phyloP scores from a whole-genome alignment of 139 green algal genomes.

The Chlorella ohadii region DNA sequence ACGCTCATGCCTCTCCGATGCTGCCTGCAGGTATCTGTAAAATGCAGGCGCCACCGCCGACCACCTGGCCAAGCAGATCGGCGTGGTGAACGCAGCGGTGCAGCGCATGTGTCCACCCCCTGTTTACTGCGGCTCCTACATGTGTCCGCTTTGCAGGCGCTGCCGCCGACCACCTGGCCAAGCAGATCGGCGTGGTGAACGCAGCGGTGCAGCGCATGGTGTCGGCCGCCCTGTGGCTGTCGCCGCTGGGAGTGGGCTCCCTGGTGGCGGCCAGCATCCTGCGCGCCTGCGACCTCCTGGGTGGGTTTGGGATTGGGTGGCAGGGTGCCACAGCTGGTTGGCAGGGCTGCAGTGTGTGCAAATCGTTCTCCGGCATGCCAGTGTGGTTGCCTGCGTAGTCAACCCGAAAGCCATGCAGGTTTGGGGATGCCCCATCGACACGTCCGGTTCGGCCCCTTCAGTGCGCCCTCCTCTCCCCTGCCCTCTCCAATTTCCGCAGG shows the following conservation, averaged over 20 bases:
- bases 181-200: slow-evolving; percentile 53
- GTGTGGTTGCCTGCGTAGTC: too few species aligned
- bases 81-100: slow-evolving; percentile 57
- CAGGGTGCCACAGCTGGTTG: too few species aligned
- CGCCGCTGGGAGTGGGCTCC: slow-evolving; percentile 58
- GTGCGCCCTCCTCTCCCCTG: too few species aligned
- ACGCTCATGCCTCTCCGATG: too few species aligned
- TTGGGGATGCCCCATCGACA: too few species aligned
- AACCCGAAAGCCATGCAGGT: too few species aligned
- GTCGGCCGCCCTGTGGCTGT: slow-evolving; percentile 50
- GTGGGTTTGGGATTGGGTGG: background rate
- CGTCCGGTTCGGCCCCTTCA: too few species aligned
- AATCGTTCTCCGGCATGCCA: too few species aligned
- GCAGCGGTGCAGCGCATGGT: slow-evolving; percentile 62
- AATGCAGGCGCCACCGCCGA: slow-evolving; percentile 35
- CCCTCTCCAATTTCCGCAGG: background rate
- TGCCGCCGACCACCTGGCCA: slow-evolving; percentile 38
- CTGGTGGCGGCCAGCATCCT: slow-evolving; percentile 58
- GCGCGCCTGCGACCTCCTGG: slow-evolving; percentile 46
- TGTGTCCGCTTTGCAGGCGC: background rate
- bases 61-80: slow-evolving; percentile 34
- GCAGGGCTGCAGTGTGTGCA: too few species aligned
- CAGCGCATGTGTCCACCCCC: slow-evolving; percentile 54
- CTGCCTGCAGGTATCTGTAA: too few species aligned
- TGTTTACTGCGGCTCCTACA: too few species aligned